These are phyloP conservation scores for Starmerella asiatica DNA, from an alignment of 805 yeast genomes.

Conservation along the genomic window DNA sequence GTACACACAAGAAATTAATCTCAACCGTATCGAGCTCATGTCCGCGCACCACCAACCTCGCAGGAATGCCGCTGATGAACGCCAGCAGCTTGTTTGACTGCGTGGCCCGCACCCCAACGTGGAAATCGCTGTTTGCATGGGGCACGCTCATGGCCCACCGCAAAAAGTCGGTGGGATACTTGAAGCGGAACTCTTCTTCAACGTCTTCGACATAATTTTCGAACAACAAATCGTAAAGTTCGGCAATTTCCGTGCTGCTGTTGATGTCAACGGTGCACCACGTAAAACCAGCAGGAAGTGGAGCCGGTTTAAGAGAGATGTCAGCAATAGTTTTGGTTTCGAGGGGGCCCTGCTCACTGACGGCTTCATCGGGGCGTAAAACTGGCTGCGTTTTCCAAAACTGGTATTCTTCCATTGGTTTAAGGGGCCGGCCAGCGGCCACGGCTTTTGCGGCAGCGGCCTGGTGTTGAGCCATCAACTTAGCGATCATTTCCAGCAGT, in stretches of 20 bases:
- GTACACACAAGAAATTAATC: conserved; percentile 87
- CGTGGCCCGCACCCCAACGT: conserved; percentile 81
- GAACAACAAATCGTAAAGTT: conserved; percentile 65
- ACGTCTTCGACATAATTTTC: conserved; percentile 91
- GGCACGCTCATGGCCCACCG: conserved; percentile 92
- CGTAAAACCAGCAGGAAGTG: conserved; percentile 66
- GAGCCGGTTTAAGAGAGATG: conserved; percentile 55
- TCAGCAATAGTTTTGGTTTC: conserved; percentile 50
- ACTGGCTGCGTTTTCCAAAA: conserved; percentile 99
- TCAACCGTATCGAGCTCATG: conserved; percentile 43
- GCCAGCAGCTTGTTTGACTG: conserved; percentile 69
- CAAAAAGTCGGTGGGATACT: conserved; percentile 68
- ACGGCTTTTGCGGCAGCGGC: neutral
- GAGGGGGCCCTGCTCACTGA: conserved; percentile 42
- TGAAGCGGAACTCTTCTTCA: conserved; percentile 83
- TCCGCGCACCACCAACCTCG: conserved; percentile 47
- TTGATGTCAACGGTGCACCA: conserved; percentile 71
- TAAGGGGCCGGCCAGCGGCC: conserved; percentile 6
- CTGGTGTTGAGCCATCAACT: conserved; percentile 13
- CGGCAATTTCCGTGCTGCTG: conserved; percentile 45
- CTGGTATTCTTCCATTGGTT: conserved; percentile 71
- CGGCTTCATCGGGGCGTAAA: conserved; percentile 56
- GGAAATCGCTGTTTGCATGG: conserved; percentile 82
- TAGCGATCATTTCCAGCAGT: conserved; percentile 16
- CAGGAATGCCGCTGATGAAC: conserved; percentile 83